Conservation (phyloP, 495 filamentous ascomycete species). For the Aspergillus incahuasiensis region DNA sequence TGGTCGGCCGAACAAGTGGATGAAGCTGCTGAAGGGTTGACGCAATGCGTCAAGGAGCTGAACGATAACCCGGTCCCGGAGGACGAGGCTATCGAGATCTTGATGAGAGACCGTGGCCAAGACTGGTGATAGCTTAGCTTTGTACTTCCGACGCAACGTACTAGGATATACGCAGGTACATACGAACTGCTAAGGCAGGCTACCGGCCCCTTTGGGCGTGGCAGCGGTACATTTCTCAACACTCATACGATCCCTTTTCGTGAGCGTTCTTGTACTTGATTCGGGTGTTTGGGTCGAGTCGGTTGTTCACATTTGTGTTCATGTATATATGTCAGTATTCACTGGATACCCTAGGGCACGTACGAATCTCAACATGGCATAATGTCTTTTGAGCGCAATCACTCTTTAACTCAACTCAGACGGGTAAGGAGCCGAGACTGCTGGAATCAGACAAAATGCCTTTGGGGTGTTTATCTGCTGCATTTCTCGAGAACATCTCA, state of each 20-base stretch:
- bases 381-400: background rate
- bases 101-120: slow-evolving; percentile 47
- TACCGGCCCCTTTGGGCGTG: background rate
- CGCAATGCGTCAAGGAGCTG: slow-evolving; percentile 44
- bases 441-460: background rate
- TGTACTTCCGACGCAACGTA: background rate
- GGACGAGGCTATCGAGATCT: slow-evolving; percentile 45
- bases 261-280: slow-evolving; percentile 14
- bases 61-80: slow-evolving; percentile 46
- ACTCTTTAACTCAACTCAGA: too few relatives aligned
- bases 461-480: background rate
- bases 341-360: slow-evolving; percentile 22
- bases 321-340: slow-evolving; percentile 20
- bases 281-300: slow-evolving; percentile 9
- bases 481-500: background rate
- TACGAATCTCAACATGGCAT: slow-evolving; percentile 16
- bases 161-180: slow-evolving; percentile 17
- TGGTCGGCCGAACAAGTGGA: slow-evolving; percentile 46
- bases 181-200: background rate
- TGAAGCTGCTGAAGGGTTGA: slow-evolving; percentile 43
- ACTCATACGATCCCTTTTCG: slow-evolving; percentile 1
- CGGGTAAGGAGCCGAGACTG: background rate
- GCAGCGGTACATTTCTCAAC: background rate
- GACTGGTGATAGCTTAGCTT: slow-evolving; percentile 39
- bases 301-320: background rate